Evolutionary conservation across 2,329 filamentous ascomycete species (phyloP).

Genomic region (Hypoxylon rubiginosum): DNA sequence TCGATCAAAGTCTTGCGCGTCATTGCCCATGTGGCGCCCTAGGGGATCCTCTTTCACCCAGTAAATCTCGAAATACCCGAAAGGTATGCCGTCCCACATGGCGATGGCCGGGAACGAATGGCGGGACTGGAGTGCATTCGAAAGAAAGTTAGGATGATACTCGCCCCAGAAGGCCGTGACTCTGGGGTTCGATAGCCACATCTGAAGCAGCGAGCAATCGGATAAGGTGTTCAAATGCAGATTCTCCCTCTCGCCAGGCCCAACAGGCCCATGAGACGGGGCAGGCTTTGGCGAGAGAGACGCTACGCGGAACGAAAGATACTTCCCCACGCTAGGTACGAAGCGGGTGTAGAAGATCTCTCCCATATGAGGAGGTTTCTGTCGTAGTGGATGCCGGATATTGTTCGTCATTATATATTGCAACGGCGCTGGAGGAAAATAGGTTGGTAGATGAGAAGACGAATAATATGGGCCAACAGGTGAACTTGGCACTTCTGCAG

Average conservation of each 20-base stretch:
- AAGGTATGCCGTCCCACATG: conserved; percentile 93
- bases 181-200: conserved; percentile 90
- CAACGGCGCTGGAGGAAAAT: conserved; percentile 85
- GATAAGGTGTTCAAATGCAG: conserved; percentile 60
- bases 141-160: conserved; percentile 75
- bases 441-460: conserved; percentile 87
- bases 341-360: conserved; percentile 93
- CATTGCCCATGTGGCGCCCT: conserved; percentile 75
- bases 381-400: conserved; percentile 85
- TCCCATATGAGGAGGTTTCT: conserved; percentile 90
- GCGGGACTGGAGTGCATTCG: conserved; percentile 71
- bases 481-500: conserved; percentile 57
- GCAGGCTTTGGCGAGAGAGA: conserved; percentile 75
- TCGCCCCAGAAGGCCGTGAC: conserved; percentile 88
- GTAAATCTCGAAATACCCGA: conserved; percentile 98
- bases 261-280: conserved; percentile 72
- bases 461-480: conserved; percentile 81
- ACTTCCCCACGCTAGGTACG: conserved; percentile 84
- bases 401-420: conserved; percentile 85
- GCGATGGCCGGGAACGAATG: conserved; percentile 94
- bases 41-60: conserved; percentile 95
- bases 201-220: conserved; percentile 75
- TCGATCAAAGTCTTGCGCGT: conserved; percentile 83
- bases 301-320: conserved; percentile 89
- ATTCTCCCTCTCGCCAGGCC: conserved; percentile 57